Conservation (phyloP, 1,284 basidiomycete genomes). For the Ceratobasidium sp. region DNA sequence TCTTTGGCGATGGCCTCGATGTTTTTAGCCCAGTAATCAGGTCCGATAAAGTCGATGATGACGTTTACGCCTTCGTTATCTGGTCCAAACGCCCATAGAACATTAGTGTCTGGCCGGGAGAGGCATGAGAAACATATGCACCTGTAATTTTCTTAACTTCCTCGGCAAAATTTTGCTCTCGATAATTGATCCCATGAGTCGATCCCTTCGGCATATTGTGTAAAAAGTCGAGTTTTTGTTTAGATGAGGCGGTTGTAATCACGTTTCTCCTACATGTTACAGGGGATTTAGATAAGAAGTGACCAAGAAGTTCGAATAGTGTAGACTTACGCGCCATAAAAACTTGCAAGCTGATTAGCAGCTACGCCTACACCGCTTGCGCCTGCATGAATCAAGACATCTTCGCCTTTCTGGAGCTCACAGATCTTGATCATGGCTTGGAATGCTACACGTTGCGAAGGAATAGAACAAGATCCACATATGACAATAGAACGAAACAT, state of each 20-base stretch:
- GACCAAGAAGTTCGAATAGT: no score
- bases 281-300: background rate
- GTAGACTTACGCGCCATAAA: slow-evolving; percentile 77
- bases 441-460: slow-evolving; percentile 68
- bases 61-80: slow-evolving; percentile 80
- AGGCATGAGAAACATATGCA: background rate
- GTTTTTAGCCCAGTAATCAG: slow-evolving; percentile 88
- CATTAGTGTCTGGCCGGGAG: background rate
- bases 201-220: slow-evolving; percentile 70
- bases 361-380: slow-evolving; percentile 93
- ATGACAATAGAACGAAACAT: slow-evolving; percentile 12
- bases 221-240: slow-evolving; percentile 88
- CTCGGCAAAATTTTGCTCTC: slow-evolving; percentile 81
- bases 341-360: slow-evolving; percentile 89
- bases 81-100: background rate
- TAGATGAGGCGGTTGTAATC: slow-evolving; percentile 87
- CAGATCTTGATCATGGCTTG: slow-evolving; percentile 83
- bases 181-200: slow-evolving; percentile 88
- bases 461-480: background rate
- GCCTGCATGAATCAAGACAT: slow-evolving; percentile 90
- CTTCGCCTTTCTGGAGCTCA: slow-evolving; percentile 76
- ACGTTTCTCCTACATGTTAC: slow-evolving; percentile 70
- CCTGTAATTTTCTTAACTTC: slow-evolving; percentile 75
- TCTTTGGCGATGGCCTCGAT: slow-evolving; percentile 81
- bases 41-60: slow-evolving; percentile 90